Evolutionary conservation across 2,329 filamentous ascomycete species (phyloP), one percentile per base, ranked within the genome.

Genomic region (Trichophaea hybrida): DNA sequence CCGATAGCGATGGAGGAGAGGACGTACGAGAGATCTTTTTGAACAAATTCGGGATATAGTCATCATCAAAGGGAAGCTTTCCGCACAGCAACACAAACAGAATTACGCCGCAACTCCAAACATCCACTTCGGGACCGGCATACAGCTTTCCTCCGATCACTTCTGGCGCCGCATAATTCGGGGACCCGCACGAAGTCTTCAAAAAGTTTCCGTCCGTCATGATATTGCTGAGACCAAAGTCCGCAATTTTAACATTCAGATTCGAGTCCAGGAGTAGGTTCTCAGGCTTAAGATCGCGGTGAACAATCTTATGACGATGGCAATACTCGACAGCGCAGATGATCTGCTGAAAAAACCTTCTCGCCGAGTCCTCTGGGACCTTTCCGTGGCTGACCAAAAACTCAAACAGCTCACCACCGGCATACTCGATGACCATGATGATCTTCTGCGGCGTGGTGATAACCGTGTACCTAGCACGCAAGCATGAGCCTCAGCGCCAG

Each of bases 181-280:
- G 93, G 70, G 91, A 97, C 57, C 93, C 93, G 69, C 93, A 98
- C 71, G 90, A 97, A 1, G 93, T 98, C 75, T 96, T 97, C 69
- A 98, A 80, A 71, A 98, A 98, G 72, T 98, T 98, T 32, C 93
- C 93, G 71, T 98, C 93, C 0, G 93, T 97, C 93, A 98, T 98
- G 74, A 98, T 98, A 72, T 98, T 98, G 76, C 91, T 97, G 59
- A 98, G 78, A 60, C 93, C 93, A 68, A 98, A 98, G 74, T 98
- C 93, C 69, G 93, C 93, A 75, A 98, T 98, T 76, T 98, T 98
- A 74, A 98, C 91, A 69, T 98, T 96, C 70, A 95, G 84, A 61
- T 94, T 85, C 66, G 94, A 88, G 74, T 98, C 93, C 55, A 98
- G 82, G 48, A 98, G 80, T 53, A 98, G 75, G 71, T 98, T 98